phyloP scores from a whole-genome alignment of 1,284 basidiomycete species.

The Apiotrichum siamense region DNA sequence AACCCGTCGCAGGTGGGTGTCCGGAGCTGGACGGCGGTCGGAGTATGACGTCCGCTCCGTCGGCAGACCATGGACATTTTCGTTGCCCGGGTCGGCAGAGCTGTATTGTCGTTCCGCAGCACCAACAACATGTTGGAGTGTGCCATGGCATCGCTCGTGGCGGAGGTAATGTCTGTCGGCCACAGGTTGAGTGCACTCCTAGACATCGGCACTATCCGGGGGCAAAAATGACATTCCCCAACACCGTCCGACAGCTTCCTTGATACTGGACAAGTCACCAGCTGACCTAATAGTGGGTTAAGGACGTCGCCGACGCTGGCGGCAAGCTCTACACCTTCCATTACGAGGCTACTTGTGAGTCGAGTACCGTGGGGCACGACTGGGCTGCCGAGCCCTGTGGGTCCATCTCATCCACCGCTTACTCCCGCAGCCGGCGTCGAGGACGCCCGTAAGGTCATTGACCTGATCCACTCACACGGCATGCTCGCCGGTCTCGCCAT shows the following conservation, averaged over 20 bases:
- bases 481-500: slow-evolving; percentile 94
- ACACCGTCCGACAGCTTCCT: neutral
- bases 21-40: neutral
- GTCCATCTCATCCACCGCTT: too few species aligned
- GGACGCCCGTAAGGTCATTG: slow-evolving; percentile 67
- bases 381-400: slow-evolving; percentile 2
- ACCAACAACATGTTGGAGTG: too few species aligned
- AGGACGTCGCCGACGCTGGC: slow-evolving; percentile 91
- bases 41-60: neutral
- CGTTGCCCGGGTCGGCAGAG: too few species aligned
- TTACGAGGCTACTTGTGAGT: slow-evolving; percentile 84
- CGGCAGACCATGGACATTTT: too few species aligned
- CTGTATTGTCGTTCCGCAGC: too few species aligned
- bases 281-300: slow-evolving; percentile 70
- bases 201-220: too few species aligned
- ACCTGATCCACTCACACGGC: slow-evolving; percentile 57
- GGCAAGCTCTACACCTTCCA: slow-evolving; percentile 96
- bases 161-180: too few species aligned
- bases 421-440: slow-evolving; percentile 41
- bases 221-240: too few species aligned
- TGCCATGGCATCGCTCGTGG: too few species aligned
- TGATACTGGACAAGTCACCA: too few species aligned
- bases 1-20: slow-evolving; percentile 73
- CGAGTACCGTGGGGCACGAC: too few species aligned
- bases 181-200: too few species aligned